Evolutionary conservation across 306 rosid species (phyloP).

Genomic region (Fagus crenata): DNA sequence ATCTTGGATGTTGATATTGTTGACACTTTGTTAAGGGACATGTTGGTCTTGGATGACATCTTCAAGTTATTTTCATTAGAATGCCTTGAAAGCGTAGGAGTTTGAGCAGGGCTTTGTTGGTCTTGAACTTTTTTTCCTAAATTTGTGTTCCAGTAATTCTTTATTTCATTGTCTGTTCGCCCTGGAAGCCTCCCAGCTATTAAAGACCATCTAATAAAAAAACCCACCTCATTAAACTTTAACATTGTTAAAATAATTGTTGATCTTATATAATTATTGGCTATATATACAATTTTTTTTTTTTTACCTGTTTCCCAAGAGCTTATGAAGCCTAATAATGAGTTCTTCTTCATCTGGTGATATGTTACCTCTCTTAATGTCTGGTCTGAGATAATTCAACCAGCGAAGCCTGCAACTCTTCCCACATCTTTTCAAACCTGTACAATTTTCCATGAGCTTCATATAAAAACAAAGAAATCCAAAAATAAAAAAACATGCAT

Average conservation of each 20-base stretch:
- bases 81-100: background rate
- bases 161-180: conserved; percentile 20
- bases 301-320: conserved; percentile 11
- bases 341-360: conserved; percentile 14
- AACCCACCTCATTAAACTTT: too few relatives aligned
- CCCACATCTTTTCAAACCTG: conserved; percentile 19
- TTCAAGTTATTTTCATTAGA: background rate
- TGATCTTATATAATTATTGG: background rate
- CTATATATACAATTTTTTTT: background rate
- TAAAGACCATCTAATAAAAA: background rate
- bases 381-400: conserved; percentile 14
- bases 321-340: conserved; percentile 13
- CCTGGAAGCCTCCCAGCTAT: conserved; percentile 15
- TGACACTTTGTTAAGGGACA: background rate
- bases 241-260: too few relatives aligned
- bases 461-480: background rate
- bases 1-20: background rate
- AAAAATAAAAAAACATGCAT: background rate
- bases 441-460: background rate
- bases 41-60: background rate
- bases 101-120: background rate
- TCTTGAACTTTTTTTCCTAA: conserved; percentile 8
- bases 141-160: conserved; percentile 13
- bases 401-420: conserved; percentile 20
- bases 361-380: conserved; percentile 15